Evolutionary conservation across 2,329 filamentous ascomycete genomes (phyloP), one percentile per base, ranked within the genome.

Genomic region (Arthrobotrys entomopaga): DNA sequence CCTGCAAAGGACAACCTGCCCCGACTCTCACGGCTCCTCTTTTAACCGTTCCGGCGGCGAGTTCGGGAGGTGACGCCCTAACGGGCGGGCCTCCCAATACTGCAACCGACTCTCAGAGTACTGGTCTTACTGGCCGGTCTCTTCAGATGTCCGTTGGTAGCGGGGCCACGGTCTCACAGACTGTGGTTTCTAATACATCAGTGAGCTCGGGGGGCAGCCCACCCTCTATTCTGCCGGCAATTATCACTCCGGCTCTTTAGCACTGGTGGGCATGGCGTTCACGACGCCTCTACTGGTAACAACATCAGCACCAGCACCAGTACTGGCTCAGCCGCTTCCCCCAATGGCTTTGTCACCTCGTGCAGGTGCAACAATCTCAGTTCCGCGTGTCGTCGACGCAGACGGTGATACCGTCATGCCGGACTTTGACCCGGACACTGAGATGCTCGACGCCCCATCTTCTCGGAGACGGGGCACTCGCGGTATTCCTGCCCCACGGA

Each of bases 401-500:
- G 53, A 66, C 13, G 53, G 46, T 6, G 53, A 66, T 20, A 66
- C 49, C 4, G 11, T 40, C 8, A 66, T 59, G 53, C 53, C 29
- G 4, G 53, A 66, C 22, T 15, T 38, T 26, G 52, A 66, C 40
- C 29, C 50, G 19, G 63, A 66, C 24, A 52, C 50, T 19, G 53
- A 59, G 34, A 66, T 66, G 63, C 53, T 52, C 43, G 63, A 66
- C 29, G 53, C 63, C 11, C 63, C 63, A 19, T 43, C 53, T 58
- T 29, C 42, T 50, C 8, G n/a, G 43, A 46, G 53, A 49, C 22
- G 13, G n/a, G 13, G 11, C 15, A 20, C 63, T 59, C 53, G 53
- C 43, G 63, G 53, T 42, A 10, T 24, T 26, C 49, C 29, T 22
- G 19, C 19, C 40, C 53, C n/a, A 6, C 20, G 53, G n/a, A 48